Evolutionary conservation across 805 yeast species (phyloP), one percentile per base, ranked within the genome.

Genomic region (Deakozyma indianensis): DNA sequence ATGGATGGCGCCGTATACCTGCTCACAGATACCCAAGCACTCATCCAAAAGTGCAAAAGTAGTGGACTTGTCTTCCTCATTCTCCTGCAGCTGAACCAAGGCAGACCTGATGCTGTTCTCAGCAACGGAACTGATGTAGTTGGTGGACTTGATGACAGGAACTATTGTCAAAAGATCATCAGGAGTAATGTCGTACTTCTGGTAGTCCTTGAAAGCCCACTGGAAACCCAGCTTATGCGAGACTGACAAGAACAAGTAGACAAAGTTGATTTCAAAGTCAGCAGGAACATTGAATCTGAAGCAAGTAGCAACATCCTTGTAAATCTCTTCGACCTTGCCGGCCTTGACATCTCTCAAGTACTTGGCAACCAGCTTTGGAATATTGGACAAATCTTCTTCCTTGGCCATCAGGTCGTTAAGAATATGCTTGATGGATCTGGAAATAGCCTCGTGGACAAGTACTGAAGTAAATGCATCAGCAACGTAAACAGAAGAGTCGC

Each of bases 201-300:
- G 3, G 56, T 75, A 78, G 9, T 64, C 57, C 50, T 64, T 71
- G 9, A 73, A 68, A 49, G 68, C 64, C 83, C 95, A 80, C 67
- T 92, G 98, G 45, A 90, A 75, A 64, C 97, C 97, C 53, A 79
- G 75, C 63, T 83, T 82, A 45, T 68, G 55, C 9, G 95, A 78
- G 51, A 87, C 69, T 52, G 80, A 83, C 64, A 88, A 78, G 55
- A 85, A 67, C 40, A 82, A 56, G 44, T 73, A 76, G 20, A 67
- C 49, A 2, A 68, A 61, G 16, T 58, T 51, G 1, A 61, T 54
- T 25, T 62, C 43, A 82, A 85, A 80, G 43, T 67, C 61, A 0
- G 56, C 59, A 1, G 78, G 67, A 40, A 86, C 66, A 0, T 59
- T 53, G 57, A 68, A 74, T 65, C 94, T 76, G 70, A 74, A 87